Percentiles rank a stretch among this genome's conserved stretches.
phyloP scores from a whole-genome alignment of 345 rosid genomes.

The Sonneratia alba region DNA sequence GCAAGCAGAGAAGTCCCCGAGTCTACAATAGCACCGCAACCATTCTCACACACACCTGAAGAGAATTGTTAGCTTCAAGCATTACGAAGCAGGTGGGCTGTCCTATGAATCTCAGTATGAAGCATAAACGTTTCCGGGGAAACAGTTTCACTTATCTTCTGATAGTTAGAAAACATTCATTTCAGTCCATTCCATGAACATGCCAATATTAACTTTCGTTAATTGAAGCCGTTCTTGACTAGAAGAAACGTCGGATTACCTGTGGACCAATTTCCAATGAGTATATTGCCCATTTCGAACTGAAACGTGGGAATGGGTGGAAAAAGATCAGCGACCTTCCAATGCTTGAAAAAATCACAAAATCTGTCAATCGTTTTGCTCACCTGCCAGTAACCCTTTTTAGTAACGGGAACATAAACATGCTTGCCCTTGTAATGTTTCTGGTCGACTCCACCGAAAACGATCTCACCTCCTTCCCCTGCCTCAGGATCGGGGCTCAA shows the following conservation, averaged over 20 bases:
- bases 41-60: conserved; percentile 42
- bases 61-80: neutral
- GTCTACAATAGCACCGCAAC: conserved; percentile 72
- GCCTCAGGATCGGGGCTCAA: conserved; percentile 44
- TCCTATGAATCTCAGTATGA: neutral
- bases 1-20: conserved; percentile 75
- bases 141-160: neutral
- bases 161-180: neutral
- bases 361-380: conserved; percentile 5
- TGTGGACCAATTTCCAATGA: conserved; percentile 45
- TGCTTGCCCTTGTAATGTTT: conserved; percentile 62
- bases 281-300: conserved; percentile 68
- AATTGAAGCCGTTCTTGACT: no score
- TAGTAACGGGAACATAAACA: conserved; percentile 55
- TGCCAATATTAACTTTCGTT: no score
- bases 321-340: neutral
- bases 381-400: conserved; percentile 85
- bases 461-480: conserved; percentile 61
- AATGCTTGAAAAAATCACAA: neutral
- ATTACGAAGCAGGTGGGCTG: neutral
- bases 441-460: conserved; percentile 68
- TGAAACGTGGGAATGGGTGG: conserved; percentile 12
- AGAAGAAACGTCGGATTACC: conserved; percentile 22
- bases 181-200: no score
- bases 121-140: neutral